Evolutionary conservation across 106 monocot species (phyloP), one percentile per base, ranked within the genome.

Genomic region (Gastrodia elata): DNA sequence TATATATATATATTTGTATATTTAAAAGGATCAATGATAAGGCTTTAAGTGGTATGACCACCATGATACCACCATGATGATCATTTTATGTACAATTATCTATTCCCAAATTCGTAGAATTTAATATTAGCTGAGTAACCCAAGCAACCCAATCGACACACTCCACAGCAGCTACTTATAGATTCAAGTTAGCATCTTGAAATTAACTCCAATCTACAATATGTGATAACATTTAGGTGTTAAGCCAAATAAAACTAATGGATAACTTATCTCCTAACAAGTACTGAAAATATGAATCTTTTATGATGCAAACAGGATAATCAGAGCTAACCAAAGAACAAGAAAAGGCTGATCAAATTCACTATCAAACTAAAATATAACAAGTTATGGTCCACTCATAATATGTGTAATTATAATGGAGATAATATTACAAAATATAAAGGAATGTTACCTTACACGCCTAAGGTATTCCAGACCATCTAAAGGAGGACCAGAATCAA

Each of bases 401-500:
- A 52, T 22, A 52, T 6, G 20, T 22, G 22, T n/a, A 2, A 52
- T 5, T 52, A 22, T 52, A 22, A 52, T 52, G 18, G 22, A 52
- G n/a, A 52, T n/a, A 52, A n/a, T 52, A 22, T 52, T 52, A 71
- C 30, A 70, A 32, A 4, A 61, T 34, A 38, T 44, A 38, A 15
- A 52, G 43, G 43, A 39, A 64, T 40, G 4, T 16, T 86, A 98
- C 98, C 98, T 93, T 81, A 93, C 98, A 83, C 91, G 93, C 46
- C 98, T 73, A 43, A 98, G 90, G 74, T 89, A 98, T 71, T 98
- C 98, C 6, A 87, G 77, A 33, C 98, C 98, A 88, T 98, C 93
- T 32, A 80, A 78, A 68, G 97, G 97, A 28, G 93, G 87, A 32
- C 98, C 98, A 73, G 93, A 98, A 16, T 91, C 98, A 75, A 93